Percentiles rank a stretch among this genome's conserved stretches.
These are phyloP conservation scores for Neurospora sp. DNA, from an alignment of 495 filamentous ascomycete species.

Conservation along the genomic window DNA sequence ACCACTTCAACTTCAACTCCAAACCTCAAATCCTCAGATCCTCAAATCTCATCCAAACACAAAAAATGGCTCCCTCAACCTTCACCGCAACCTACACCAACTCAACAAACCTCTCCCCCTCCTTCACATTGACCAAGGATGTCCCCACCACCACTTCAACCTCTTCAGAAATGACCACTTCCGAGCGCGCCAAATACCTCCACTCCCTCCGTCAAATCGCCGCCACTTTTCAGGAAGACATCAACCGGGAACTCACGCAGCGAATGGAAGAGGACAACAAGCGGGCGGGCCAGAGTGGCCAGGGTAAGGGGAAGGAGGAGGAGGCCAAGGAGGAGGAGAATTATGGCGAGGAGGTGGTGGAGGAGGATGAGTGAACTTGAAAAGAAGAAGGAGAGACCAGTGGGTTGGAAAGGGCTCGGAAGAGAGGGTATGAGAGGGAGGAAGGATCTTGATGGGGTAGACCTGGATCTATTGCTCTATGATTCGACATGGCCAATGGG, in stretches of 20 bases:
- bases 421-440: too few species aligned
- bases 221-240: slow-evolving; percentile 51
- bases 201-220: slow-evolving; percentile 51
- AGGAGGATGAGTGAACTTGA: slow-evolving; percentile 22
- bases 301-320: slow-evolving; percentile 36
- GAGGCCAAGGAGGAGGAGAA: slow-evolving; percentile 79
- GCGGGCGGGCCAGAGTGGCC: slow-evolving; percentile 14
- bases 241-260: slow-evolving; percentile 76
- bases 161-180: slow-evolving; percentile 10
- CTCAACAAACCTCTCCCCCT: slow-evolving; percentile 37
- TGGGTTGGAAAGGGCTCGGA: too few species aligned
- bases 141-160: slow-evolving; percentile 23
- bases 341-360: slow-evolving; percentile 71
- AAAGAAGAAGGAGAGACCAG: too few species aligned
- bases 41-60: neutral
- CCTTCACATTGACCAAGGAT: slow-evolving; percentile 29
- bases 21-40: neutral
- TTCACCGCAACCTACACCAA: slow-evolving; percentile 49
- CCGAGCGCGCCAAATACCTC: slow-evolving; percentile 52
- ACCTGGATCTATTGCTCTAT: too few species aligned
- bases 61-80: slow-evolving; percentile 9
- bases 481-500: too few species aligned
- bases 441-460: too few species aligned
- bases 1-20: neutral
- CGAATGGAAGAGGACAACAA: slow-evolving; percentile 84